These are phyloP conservation scores for Oryza nivara DNA, from an alignment of 176 grass and related monocot species.

Conservation along the genomic window DNA sequence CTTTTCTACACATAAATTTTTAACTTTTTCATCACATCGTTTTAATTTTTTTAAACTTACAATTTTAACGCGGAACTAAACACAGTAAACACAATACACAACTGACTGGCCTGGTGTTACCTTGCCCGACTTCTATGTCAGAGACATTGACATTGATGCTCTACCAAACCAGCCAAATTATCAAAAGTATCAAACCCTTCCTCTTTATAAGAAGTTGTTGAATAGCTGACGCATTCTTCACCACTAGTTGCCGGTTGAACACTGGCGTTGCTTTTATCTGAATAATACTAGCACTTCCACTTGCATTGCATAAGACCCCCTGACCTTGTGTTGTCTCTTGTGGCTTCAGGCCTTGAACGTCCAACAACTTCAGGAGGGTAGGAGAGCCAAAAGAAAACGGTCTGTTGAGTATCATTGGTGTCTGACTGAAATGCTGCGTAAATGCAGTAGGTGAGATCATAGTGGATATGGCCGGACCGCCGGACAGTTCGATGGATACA, in stretches of 20 bases:
- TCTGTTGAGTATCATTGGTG: not conserved
- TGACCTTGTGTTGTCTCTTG: not conserved
- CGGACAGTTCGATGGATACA: conserved; percentile 6
- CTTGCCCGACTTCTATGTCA: not conserved
- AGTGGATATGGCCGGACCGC: not conserved
- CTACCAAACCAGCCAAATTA: not conserved
- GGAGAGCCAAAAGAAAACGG: conserved; percentile 6
- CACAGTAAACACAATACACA: too few relatives aligned
- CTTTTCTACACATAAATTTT: too few relatives aligned
- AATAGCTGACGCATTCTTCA: not conserved
- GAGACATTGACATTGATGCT: conserved; percentile 26
- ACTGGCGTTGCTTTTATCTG: not conserved
- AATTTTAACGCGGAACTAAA: too few relatives aligned
- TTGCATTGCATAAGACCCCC: not conserved
- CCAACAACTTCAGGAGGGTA: conserved; percentile 4
- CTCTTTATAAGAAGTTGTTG: not conserved
- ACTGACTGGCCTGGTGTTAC: not conserved
- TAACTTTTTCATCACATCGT: too few relatives aligned
- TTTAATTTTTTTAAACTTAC: too few relatives aligned
- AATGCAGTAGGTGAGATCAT: not conserved
- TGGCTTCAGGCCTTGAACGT: conserved; percentile 4
- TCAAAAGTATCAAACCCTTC: not conserved
- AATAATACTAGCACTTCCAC: not conserved
- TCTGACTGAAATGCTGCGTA: not conserved
- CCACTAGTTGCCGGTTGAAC: not conserved